These are phyloP conservation scores for Phytophthora pistaciae DNA, from an alignment of 352 stramenopile genomes.

Conservation along the genomic window DNA sequence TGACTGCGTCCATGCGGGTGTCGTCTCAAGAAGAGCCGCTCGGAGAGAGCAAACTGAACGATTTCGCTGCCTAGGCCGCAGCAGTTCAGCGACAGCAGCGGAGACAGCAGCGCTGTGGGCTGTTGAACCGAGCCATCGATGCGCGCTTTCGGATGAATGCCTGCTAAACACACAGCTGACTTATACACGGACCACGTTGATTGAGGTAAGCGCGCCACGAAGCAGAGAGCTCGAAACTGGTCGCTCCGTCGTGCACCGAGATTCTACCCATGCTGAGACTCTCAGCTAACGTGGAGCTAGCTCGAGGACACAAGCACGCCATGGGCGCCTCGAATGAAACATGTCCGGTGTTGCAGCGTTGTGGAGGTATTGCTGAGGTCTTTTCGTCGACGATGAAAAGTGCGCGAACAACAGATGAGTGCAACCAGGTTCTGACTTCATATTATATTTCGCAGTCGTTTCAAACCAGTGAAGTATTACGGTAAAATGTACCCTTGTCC, in stretches of 20 bases:
- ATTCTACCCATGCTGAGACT: background rate
- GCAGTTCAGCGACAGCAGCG: conserved; percentile 4
- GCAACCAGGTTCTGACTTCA: conserved; percentile 12
- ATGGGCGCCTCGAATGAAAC: background rate
- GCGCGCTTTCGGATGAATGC: too few relatives aligned
- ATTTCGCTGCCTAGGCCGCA: background rate
- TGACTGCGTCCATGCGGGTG: too few relatives aligned
- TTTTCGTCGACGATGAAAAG: background rate
- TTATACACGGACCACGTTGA: background rate
- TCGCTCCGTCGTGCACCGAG: background rate
- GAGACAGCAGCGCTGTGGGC: background rate
- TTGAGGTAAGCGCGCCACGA: background rate
- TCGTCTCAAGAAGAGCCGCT: background rate
- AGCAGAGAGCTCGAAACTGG: background rate
- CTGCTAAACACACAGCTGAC: too few relatives aligned
- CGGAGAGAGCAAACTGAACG: background rate
- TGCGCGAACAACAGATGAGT: background rate
- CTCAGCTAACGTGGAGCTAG: background rate
- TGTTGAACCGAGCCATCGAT: conserved; percentile 3
- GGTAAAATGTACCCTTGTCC: conserved; percentile 1
- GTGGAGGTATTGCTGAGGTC: conserved; percentile 1
- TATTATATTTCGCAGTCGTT: conserved; percentile 4
- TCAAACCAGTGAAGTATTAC: background rate
- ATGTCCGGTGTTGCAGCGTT: conserved; percentile 2
- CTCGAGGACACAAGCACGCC: background rate